These are phyloP conservation scores for Talaromyces piceae DNA, from an alignment of 2,329 filamentous ascomycete species.

Conservation along the genomic window DNA sequence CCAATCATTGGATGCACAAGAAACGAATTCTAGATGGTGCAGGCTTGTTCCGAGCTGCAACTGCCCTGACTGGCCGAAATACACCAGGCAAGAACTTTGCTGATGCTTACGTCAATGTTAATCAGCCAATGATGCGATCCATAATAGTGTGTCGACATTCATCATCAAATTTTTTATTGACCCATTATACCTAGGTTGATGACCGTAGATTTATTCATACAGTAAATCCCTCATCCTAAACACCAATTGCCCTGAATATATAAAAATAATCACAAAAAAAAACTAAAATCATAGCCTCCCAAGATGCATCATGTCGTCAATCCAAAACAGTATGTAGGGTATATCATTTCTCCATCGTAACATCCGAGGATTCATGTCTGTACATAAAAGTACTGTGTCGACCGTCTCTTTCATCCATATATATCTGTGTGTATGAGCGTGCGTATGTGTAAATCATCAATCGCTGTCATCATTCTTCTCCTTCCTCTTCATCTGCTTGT, in stretches of 20 bases:
- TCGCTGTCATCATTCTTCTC: constrained; percentile 2
- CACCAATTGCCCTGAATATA: neutral
- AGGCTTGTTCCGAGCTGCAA: no score
- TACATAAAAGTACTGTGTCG: neutral
- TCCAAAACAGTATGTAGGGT: neutral
- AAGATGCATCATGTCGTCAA: neutral
- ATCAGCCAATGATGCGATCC: no score
- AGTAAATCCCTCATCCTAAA: neutral
- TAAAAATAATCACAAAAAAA: neutral
- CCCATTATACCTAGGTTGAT: neutral
- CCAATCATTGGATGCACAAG: no score
- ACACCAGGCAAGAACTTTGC: no score
- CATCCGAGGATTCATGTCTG: neutral
- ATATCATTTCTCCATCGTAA: neutral
- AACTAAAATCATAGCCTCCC: neutral
- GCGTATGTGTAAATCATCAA: neutral
- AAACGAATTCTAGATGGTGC: no score
- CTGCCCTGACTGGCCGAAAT: no score
- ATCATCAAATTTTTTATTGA: neutral
- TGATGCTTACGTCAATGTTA: no score
- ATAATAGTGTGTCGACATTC: no score
- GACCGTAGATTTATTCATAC: constrained; percentile 1
- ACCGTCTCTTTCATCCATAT: neutral
- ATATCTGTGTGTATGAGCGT: neutral
- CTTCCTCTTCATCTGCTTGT: constrained; percentile 21